These are phyloP conservation scores for Sarocladium strictum DNA, from an alignment of 2,329 filamentous ascomycete genomes.

Conservation along the genomic window DNA sequence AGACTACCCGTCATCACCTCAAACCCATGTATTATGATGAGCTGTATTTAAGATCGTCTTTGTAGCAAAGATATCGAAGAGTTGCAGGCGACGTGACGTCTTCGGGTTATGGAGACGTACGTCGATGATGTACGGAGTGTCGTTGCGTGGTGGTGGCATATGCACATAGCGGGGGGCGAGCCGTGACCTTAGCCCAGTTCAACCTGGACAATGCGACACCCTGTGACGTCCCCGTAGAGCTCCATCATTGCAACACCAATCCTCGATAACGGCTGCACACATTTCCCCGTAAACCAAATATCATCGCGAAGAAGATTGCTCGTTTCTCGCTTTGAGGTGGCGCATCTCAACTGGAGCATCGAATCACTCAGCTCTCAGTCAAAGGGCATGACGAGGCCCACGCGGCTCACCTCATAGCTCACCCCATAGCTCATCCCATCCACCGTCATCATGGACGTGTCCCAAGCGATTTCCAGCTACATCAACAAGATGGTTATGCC, in stretches of 20 bases:
- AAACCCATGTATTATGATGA: background rate
- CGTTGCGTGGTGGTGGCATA: background rate
- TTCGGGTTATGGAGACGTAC: background rate
- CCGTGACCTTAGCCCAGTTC: background rate
- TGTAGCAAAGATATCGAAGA: background rate
- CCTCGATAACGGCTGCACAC: background rate
- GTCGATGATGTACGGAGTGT: background rate
- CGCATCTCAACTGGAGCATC: background rate
- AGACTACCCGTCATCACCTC: background rate
- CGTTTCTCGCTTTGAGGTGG: background rate
- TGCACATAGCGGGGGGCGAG: slow-evolving; percentile 4
- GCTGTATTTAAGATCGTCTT: too few relatives aligned
- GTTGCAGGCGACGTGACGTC: too few relatives aligned
- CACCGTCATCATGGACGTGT: slow-evolving; percentile 72
- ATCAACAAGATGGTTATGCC: slow-evolving; percentile 88
- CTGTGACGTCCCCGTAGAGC: background rate
- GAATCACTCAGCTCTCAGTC: slow-evolving; percentile 6
- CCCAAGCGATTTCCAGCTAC: slow-evolving; percentile 88
- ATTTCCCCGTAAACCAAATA: background rate
- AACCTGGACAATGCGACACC: background rate
- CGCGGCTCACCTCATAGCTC: background rate
- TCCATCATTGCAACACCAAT: background rate
- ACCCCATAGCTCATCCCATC: background rate
- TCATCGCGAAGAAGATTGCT: background rate
- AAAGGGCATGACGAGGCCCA: slow-evolving; percentile 1